Percentiles rank a stretch among this genome's conserved stretches.
phyloP scores from a whole-genome alignment of 1,284 basidiomycete genomes.

The Pseudozyma sp. region DNA sequence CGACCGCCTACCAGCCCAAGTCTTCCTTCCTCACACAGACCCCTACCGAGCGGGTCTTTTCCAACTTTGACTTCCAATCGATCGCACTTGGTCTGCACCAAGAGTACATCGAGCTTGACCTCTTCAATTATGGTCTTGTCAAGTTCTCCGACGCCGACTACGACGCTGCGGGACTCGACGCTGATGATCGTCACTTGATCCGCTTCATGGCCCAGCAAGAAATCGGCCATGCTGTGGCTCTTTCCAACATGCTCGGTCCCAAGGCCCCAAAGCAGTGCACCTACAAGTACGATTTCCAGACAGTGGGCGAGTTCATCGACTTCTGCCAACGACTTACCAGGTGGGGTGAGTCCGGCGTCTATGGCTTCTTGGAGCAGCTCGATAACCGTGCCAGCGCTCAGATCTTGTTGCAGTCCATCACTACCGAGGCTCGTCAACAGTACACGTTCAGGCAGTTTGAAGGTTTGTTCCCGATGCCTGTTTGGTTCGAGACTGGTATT shows the following conservation, averaged over 20 bases:
- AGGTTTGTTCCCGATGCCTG: constrained; percentile 48
- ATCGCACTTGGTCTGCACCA: constrained; percentile 51
- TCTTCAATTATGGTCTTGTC: constrained; percentile 57
- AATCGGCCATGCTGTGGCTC: constrained; percentile 52
- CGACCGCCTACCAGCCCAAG: constrained; percentile 36
- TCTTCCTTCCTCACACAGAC: constrained; percentile 31
- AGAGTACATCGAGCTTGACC: constrained; percentile 61
- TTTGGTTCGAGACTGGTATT: constrained; percentile 60
- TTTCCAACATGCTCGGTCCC: constrained; percentile 56
- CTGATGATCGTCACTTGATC: constrained; percentile 47
- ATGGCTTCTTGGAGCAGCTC: constrained; percentile 52
- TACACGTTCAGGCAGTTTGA: constrained; percentile 51
- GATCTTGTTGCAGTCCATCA: constrained; percentile 57
- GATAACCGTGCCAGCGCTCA: constrained; percentile 56
- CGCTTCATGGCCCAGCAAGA: constrained; percentile 58
- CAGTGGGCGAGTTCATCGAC: constrained; percentile 52
- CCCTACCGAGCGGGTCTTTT: constrained; percentile 47
- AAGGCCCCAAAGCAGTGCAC: constrained; percentile 52
- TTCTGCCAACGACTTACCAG: constrained; percentile 53
- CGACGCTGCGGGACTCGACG: constrained; percentile 43
- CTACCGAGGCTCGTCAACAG: constrained; percentile 59
- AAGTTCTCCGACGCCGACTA: constrained; percentile 57
- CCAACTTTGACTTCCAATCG: constrained; percentile 54
- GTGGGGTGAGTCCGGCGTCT: constrained; percentile 58
- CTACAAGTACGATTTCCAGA: constrained; percentile 52